phyloP scores from a whole-genome alignment of 2,329 filamentous ascomycete genomes.

The Cordyceps tenuipes region DNA sequence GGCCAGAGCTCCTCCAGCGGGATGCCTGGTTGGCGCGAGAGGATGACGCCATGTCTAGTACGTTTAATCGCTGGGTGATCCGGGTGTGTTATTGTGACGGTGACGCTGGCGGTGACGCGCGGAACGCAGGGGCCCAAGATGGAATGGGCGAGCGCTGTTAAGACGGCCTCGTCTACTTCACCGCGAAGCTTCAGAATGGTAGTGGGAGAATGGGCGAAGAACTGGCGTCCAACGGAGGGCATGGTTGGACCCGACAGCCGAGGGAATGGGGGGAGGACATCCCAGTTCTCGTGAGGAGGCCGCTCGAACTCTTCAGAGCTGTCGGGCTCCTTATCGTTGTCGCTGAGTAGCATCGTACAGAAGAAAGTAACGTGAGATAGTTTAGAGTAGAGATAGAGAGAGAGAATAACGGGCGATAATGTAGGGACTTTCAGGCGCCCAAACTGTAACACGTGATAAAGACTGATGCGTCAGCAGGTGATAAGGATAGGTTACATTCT shows the following conservation, averaged over 20 bases:
- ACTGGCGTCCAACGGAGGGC: neutral
- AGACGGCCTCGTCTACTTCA: neutral
- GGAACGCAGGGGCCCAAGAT: neutral
- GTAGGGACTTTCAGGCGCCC: neutral
- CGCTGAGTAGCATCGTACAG: neutral
- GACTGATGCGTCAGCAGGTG: too few relatives aligned
- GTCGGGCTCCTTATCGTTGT: neutral
- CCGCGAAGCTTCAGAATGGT: neutral
- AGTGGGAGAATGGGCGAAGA: neutral
- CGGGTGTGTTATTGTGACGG: neutral
- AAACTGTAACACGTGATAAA: too few relatives aligned
- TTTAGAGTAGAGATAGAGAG: too few relatives aligned
- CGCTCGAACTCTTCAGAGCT: neutral
- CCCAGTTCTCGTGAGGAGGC: neutral
- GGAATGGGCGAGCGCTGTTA: neutral
- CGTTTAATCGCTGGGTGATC: neutral
- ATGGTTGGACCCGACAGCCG: neutral
- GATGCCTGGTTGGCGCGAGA: constrained; percentile 1
- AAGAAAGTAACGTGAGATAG: neutral
- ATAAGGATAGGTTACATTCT: neutral
- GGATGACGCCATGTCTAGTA: neutral
- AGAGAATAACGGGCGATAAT: neutral
- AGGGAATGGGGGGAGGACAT: neutral
- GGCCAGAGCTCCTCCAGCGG: constrained; percentile 1
- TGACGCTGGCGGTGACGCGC: neutral